Evolutionary conservation across 2,329 filamentous ascomycete species (phyloP).

Genomic region (Aureobasidium lini): DNA sequence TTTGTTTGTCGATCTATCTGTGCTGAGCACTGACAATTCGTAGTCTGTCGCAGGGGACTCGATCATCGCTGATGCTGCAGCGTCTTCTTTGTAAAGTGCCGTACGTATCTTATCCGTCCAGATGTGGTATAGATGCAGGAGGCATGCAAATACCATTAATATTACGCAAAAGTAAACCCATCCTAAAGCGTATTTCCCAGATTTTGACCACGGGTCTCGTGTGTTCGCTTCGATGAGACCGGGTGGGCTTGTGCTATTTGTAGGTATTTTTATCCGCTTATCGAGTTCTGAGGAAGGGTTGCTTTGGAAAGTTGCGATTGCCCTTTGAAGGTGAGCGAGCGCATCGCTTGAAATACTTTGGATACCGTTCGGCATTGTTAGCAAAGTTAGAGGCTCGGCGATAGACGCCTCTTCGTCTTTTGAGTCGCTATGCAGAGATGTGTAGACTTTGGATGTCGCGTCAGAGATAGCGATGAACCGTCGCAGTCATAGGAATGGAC

Average conservation of each 20-base stretch:
- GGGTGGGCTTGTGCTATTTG: conserved; percentile 48
- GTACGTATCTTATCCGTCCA: conserved; percentile 92
- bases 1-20: conserved; percentile 56
- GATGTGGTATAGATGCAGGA: conserved; percentile 73
- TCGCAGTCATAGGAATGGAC: neutral
- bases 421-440: neutral
- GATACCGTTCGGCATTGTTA: neutral
- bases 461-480: neutral
- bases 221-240: conserved; percentile 49
- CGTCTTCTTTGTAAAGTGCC: conserved; percentile 77
- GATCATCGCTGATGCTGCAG: conserved; percentile 56
- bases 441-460: neutral
- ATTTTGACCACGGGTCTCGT: conserved; percentile 69
- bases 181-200: conserved; percentile 77
- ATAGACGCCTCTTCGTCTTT: neutral
- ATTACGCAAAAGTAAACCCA: conserved; percentile 84
- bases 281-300: conserved; percentile 14
- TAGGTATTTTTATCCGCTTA: conserved; percentile 48
- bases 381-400: neutral
- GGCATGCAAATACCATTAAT: conserved; percentile 58
- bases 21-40: conserved; percentile 53
- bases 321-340: neutral
- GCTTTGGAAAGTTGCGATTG: neutral
- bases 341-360: neutral
- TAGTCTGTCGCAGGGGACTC: conserved; percentile 53